These are phyloP conservation scores for Typha latifolia DNA, from an alignment of 176 grass and related monocot genomes.

Conservation along the genomic window DNA sequence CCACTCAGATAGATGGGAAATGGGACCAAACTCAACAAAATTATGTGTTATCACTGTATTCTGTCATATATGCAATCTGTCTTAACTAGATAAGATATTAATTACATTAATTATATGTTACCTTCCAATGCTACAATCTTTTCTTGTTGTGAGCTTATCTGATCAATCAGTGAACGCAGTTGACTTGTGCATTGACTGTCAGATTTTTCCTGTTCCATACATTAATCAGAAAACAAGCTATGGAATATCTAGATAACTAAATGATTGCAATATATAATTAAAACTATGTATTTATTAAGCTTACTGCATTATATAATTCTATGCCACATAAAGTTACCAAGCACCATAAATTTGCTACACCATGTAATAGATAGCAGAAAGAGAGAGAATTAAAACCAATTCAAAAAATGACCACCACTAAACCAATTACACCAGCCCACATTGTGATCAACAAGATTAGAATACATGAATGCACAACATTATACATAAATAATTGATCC, in stretches of 20 bases:
- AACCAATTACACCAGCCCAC: neutral
- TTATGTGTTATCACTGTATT: neutral
- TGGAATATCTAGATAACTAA: neutral
- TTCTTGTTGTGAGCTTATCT: constrained; percentile 79
- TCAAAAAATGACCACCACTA: neutral
- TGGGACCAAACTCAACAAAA: too few relatives aligned
- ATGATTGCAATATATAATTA: neutral
- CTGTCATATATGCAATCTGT: neutral
- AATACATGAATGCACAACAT: neutral
- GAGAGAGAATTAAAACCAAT: neutral
- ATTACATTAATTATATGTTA: constrained; percentile 9
- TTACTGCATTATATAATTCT: neutral
- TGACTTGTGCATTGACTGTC: constrained; percentile 69
- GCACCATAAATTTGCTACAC: too few relatives aligned
- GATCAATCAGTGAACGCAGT: constrained; percentile 65
- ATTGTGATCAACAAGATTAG: neutral
- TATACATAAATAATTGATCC: neutral
- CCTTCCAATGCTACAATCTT: constrained; percentile 85
- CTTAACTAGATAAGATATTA: neutral
- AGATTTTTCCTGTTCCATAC: constrained; percentile 53
- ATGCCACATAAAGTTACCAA: too few relatives aligned
- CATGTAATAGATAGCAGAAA: neutral
- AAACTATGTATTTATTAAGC: neutral
- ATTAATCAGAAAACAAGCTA: constrained; percentile 7
- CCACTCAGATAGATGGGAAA: too few relatives aligned